Percentiles rank a stretch among this genome's conserved stretches.
Evolutionary conservation across 1,284 basidiomycete genomes (phyloP).

Genomic region (Ganoderma multipileum): DNA sequence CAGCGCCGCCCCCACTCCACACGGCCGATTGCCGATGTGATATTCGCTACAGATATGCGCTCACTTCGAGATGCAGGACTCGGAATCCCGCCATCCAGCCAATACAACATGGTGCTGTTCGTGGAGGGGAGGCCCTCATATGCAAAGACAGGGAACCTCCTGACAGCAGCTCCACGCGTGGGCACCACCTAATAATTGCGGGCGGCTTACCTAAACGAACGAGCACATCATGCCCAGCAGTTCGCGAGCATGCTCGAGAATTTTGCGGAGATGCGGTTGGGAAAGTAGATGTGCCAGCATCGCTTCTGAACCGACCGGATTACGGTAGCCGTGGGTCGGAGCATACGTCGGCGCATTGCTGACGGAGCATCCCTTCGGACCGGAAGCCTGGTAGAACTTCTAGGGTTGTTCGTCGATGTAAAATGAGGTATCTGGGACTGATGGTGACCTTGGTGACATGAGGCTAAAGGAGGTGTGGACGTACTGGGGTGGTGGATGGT

Average conservation of each 20-base stretch:
- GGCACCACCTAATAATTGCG: neutral
- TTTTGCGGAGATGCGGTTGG: neutral
- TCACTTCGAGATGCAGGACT: conserved; percentile 1
- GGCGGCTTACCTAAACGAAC: neutral
- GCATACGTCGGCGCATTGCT: conserved; percentile 2
- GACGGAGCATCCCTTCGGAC: neutral
- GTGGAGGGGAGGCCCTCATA: neutral
- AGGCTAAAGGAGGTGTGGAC: neutral
- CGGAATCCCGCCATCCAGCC: neutral
- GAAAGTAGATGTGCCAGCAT: neutral
- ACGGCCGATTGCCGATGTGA: neutral
- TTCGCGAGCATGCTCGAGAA: neutral
- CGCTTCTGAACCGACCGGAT: neutral
- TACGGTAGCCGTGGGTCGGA: neutral
- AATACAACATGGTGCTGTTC: neutral
- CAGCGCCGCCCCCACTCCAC: neutral
- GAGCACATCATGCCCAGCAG: neutral
- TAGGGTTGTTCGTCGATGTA: neutral
- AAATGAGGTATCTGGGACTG: neutral
- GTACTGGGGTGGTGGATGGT: neutral
- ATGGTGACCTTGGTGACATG: neutral
- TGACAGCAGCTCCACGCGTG: neutral
- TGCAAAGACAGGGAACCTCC: neutral
- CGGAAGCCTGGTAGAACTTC: neutral
- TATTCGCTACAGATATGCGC: neutral